Evolutionary conservation across 2,329 filamentous ascomycete genomes (phyloP), one percentile per base, ranked within the genome.

Genomic region (Bisporella sp.): DNA sequence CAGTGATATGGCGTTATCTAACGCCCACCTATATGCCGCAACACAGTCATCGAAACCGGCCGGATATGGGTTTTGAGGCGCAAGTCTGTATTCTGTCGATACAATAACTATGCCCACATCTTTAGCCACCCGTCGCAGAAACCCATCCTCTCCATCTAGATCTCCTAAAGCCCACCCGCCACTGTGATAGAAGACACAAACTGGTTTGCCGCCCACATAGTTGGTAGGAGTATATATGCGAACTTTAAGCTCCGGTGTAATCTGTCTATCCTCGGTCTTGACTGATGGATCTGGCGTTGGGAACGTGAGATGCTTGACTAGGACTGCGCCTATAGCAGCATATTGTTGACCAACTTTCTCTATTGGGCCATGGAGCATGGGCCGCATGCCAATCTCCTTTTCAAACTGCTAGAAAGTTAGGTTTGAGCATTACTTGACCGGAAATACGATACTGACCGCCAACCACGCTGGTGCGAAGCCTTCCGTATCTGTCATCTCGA

Each of bases 161-260:
- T 66, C 60, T 9, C 66, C 64, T 61, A 68, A 65, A 4, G 65
- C 64, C 66, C 66, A 69, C 5, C 66, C 67, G 39, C 67, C 67
- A 32, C 66, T 62, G 54, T 69, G 67, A 35, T 57, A 65, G 42
- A 67, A 68, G 11, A 69, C 49, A 31, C 66, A 62, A 6, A 65
- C 59, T 5, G 66, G 66, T 28, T 61, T 68, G 12, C 54, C 57
- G 7, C 61, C 60, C 6, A 47, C 51, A 21, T 66, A 66, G 5
- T 58, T 59, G 31, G 61, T 47, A 3, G 66, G 66, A 1, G 61
- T 68, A 46, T 68, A 68, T n/a, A 68, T 58, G 31, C 66, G 62
- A 2, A 66, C 54, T 49, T 63, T 64, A 6, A 65, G 47, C 1
- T 60, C 64, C 31, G 56, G 53, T 3, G 57, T 50, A 12, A 63